Percentiles rank a stretch among this genome's conserved stretches.
These are phyloP conservation scores for Neurospora sp. DNA, from an alignment of 495 filamentous ascomycete genomes.

Conservation along the genomic window DNA sequence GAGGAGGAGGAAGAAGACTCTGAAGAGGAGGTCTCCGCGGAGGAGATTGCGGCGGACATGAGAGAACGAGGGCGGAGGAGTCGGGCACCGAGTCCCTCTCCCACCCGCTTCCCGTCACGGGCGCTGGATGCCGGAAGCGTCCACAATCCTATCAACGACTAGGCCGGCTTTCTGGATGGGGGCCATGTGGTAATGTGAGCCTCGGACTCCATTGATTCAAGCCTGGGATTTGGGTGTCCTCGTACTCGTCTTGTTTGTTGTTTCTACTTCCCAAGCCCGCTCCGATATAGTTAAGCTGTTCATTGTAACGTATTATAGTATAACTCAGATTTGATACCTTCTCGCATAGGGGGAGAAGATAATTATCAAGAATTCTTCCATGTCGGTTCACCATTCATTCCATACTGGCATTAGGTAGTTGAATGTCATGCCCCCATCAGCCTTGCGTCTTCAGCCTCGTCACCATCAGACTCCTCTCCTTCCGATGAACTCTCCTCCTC, in stretches of 20 bases:
- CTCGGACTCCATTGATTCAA: no score
- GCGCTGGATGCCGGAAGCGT: no score
- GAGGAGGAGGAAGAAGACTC: not conserved
- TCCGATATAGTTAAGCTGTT: not conserved
- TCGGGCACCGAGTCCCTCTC: not conserved
- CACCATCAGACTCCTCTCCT: constrained; percentile 40
- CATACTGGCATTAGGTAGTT: not conserved
- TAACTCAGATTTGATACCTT: not conserved
- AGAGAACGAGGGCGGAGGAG: not conserved
- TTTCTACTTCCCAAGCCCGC: not conserved
- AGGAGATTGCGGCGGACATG: not conserved
- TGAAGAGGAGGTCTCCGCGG: not conserved
- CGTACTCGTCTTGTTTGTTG: not conserved
- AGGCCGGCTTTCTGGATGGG: not conserved
- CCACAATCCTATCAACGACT: not conserved
- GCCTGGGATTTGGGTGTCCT: not conserved
- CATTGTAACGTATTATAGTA: not conserved
- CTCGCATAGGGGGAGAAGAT: not conserved
- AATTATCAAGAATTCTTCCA: not conserved
- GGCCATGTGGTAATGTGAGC: not conserved
- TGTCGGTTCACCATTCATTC: not conserved
- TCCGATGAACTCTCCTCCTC: constrained; percentile 7
- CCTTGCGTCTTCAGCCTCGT: constrained; percentile 31
- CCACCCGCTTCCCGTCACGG: not conserved
- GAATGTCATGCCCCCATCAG: constrained; percentile 7